A percentile compares a stretch with the other conserved stretches of the same genome.
Conservation (phyloP, 306 rosid genomes). For the Hylodesmum podocarpum region DNA sequence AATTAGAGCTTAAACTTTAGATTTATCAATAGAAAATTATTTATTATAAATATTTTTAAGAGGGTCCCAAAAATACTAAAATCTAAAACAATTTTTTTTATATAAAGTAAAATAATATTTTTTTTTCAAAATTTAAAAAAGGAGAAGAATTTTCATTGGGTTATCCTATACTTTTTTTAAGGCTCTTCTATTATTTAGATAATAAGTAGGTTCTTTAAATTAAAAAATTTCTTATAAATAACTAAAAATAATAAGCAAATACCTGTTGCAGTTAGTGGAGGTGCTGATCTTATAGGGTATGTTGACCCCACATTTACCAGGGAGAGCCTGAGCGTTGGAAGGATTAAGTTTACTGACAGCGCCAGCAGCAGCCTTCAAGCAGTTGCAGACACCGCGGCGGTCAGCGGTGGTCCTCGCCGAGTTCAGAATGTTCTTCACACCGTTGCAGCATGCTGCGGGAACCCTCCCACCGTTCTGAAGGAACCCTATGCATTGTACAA, state of each 20-base stretch:
- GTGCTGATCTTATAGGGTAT: constrained; percentile 64
- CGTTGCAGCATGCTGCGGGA: constrained; percentile 37
- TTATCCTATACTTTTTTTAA: too few species aligned
- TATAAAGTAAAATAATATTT: too few species aligned
- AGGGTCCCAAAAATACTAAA: too few species aligned
- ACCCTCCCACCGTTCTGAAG: constrained; percentile 2
- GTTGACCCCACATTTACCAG: constrained; percentile 35
- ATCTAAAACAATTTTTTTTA: too few species aligned
- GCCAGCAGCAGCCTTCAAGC: constrained; percentile 45
- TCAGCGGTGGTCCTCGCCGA: constrained; percentile 34
- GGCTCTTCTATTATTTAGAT: too few species aligned
- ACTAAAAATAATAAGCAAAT: neutral
- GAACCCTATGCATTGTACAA: constrained; percentile 22
- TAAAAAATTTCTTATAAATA: too few species aligned
- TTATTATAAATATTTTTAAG: too few species aligned
- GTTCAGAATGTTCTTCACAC: neutral
- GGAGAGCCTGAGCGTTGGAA: constrained; percentile 37
- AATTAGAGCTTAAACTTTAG: too few species aligned
- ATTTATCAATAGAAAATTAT: too few species aligned
- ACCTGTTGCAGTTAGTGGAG: constrained; percentile 46
- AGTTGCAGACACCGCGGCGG: constrained; percentile 29
- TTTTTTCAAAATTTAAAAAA: too few species aligned
- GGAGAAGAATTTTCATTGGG: too few species aligned
- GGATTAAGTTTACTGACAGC: neutral
- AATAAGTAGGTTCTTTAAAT: too few species aligned